Evolutionary conservation across 2,329 filamentous ascomycete species (phyloP).

Genomic region (Fusarium guadeloupense): DNA sequence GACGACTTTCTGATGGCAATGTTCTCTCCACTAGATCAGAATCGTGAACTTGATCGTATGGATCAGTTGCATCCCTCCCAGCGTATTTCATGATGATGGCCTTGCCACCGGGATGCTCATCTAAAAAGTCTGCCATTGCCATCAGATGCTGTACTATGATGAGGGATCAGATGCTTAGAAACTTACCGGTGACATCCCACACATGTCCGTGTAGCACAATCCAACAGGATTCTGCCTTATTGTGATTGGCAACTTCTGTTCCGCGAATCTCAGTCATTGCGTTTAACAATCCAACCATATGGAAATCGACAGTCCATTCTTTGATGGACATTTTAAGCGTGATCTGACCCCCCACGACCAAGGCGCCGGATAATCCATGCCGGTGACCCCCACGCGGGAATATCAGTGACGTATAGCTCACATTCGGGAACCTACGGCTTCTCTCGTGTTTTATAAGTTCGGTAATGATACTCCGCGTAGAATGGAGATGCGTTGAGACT

Average conservation of each 20-base stretch:
- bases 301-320: too few species aligned
- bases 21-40: not conserved
- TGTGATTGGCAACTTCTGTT: not conserved
- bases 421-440: too few species aligned
- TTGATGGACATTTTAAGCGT: too few species aligned
- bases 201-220: slow-evolving; percentile 1
- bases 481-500: too few species aligned
- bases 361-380: too few species aligned
- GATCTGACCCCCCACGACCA: too few species aligned
- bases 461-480: too few species aligned
- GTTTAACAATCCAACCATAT: too few species aligned
- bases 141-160: not conserved
- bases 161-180: too few species aligned
- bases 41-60: not conserved
- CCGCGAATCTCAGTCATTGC: not conserved
- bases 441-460: too few species aligned
- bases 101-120: not conserved
- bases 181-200: not conserved
- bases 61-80: not conserved
- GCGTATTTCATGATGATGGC: not conserved
- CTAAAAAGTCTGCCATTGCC: not conserved
- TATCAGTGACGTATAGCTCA: too few species aligned
- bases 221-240: not conserved
- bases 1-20: not conserved
- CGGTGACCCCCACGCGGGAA: too few species aligned